Evolutionary conservation across 23 red algal genomes (phyloP).

Genomic region (Gracilariopsis chorda): DNA sequence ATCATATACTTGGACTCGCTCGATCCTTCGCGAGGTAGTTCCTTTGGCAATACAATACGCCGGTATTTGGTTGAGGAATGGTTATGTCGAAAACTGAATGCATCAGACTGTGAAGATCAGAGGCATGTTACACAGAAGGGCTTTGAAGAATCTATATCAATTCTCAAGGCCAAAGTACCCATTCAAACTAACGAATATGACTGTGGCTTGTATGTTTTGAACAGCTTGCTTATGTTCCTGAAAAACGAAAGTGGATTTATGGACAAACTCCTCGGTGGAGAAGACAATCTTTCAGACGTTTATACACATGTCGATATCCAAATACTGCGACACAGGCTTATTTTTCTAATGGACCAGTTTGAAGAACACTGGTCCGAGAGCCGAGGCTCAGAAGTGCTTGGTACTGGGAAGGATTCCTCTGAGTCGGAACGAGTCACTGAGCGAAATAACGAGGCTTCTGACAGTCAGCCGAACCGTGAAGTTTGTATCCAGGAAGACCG

Average conservation of each 20-base stretch:
- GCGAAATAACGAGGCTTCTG: too few species aligned
- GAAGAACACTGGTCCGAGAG: slow-evolving; percentile 32
- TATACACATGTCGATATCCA: slow-evolving; percentile 43
- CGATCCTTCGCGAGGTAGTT: slow-evolving; percentile 20
- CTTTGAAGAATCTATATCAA: slow-evolving; percentile 11
- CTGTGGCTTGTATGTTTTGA: slow-evolving; percentile 84
- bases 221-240: slow-evolving; percentile 69
- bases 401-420: too few species aligned
- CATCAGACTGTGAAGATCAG: neutral
- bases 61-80: slow-evolving; percentile 76
- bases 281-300: slow-evolving; percentile 1
- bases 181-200: slow-evolving; percentile 92
- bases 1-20: slow-evolving; percentile 80
- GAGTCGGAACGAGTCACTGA: too few species aligned
- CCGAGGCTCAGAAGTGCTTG: too few species aligned
- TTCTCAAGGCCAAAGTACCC: slow-evolving; percentile 58
- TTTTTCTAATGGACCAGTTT: slow-evolving; percentile 26
- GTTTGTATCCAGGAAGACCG: too few species aligned
- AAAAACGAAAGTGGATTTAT: slow-evolving; percentile 30
- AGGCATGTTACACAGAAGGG: neutral
- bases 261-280: slow-evolving; percentile 17
- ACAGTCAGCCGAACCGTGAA: too few species aligned
- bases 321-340: slow-evolving; percentile 13
- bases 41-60: slow-evolving; percentile 26
- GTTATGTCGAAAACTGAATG: slow-evolving; percentile 40